A percentile compares a stretch with the other conserved stretches of the same genome.
These are phyloP conservation scores for Pichia thaimueangensis DNA, from an alignment of 805 yeast species.

Conservation along the genomic window DNA sequence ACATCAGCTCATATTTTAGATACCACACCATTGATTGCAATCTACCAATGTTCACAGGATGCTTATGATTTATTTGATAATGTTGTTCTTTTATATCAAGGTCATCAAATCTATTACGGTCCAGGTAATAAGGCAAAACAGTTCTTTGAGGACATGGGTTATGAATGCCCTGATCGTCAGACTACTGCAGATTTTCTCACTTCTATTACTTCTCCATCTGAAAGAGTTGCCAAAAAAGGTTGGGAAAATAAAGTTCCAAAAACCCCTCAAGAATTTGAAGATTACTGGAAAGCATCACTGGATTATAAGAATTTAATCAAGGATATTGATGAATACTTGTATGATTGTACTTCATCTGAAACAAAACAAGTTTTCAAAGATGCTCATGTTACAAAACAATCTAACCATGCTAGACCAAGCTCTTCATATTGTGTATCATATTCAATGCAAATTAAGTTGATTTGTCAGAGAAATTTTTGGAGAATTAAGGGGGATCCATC, in stretches of 20 bases:
- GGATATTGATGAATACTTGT: slow-evolving; percentile 31
- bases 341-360: slow-evolving; percentile 6
- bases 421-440: slow-evolving; percentile 53
- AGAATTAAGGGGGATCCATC: slow-evolving; percentile 47
- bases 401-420: slow-evolving; percentile 37
- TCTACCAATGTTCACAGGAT: slow-evolving; percentile 40
- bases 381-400: slow-evolving; percentile 38
- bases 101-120: slow-evolving; percentile 39
- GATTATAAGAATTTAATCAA: slow-evolving; percentile 28
- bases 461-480: slow-evolving; percentile 40
- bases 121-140: slow-evolving; percentile 32
- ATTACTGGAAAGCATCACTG: slow-evolving; percentile 34
- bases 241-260: slow-evolving; percentile 34
- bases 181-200: slow-evolving; percentile 43
- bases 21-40: slow-evolving; percentile 47
- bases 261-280: slow-evolving; percentile 36
- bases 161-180: slow-evolving; percentile 40
- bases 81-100: slow-evolving; percentile 36
- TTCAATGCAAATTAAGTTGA: slow-evolving; percentile 43
- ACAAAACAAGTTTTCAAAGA: slow-evolving; percentile 11
- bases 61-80: slow-evolving; percentile 40
- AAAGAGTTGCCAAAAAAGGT: slow-evolving; percentile 29
- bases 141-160: slow-evolving; percentile 39
- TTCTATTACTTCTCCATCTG: slow-evolving; percentile 29
- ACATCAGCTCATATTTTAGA: slow-evolving; percentile 46